A percentile compares a stretch with the other conserved stretches of the same genome.
Conservation (phyloP, 176 grass and related monocot genomes). For the Raddia distichophylla region DNA sequence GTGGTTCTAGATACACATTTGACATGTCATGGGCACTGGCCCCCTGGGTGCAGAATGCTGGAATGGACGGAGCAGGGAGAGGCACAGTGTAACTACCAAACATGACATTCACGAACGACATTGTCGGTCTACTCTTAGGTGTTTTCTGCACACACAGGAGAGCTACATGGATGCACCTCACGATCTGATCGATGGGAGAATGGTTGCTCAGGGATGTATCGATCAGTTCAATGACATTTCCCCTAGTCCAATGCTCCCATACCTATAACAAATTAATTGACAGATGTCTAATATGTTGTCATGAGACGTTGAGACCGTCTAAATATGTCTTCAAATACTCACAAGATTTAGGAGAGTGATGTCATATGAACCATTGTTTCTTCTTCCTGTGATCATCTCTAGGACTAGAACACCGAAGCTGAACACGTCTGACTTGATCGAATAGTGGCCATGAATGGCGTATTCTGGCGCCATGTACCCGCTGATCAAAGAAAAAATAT, state of each 20-base stretch:
- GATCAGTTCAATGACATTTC: neutral
- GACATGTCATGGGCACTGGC: neutral
- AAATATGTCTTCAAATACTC: neutral
- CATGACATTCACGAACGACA: slow-evolving; percentile 60
- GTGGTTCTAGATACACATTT: neutral
- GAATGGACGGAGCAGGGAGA: slow-evolving; percentile 43
- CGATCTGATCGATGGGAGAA: slow-evolving; percentile 33
- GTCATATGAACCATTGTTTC: neutral
- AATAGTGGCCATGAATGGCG: slow-evolving; percentile 44
- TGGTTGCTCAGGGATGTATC: neutral
- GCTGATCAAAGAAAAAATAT: neutral
- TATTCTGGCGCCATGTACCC: slow-evolving; percentile 15
- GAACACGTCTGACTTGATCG: slow-evolving; percentile 7
- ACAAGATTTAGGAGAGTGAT: neutral
- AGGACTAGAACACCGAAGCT: neutral
- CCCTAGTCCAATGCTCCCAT: slow-evolving; percentile 26
- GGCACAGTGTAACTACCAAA: slow-evolving; percentile 46
- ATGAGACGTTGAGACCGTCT: neutral
- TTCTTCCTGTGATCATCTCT: slow-evolving; percentile 20
- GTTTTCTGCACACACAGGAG: slow-evolving; percentile 69
- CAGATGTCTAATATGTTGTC: neutral
- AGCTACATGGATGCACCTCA: slow-evolving; percentile 55
- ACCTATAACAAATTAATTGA: slow-evolving; percentile 31
- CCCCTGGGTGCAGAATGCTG: slow-evolving; percentile 47
- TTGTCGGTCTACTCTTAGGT: slow-evolving; percentile 47